A percentile compares a stretch with the other conserved stretches of the same genome.
Evolutionary conservation across 352 stramenopile genomes (phyloP).

Genomic region (Aphanomyces stellatus): DNA sequence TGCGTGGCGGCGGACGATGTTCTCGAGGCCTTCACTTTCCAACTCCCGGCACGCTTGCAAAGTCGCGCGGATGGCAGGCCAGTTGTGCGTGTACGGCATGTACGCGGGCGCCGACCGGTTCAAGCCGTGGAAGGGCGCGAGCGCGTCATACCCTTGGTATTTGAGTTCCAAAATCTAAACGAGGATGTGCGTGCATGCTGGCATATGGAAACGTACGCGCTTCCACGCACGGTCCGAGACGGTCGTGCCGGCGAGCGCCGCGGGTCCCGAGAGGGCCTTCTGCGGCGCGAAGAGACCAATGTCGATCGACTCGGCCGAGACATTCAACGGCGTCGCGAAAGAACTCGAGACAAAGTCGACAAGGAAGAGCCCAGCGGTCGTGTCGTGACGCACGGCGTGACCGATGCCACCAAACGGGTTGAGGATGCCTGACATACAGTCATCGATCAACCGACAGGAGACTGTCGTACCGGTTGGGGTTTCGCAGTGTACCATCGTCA

Average conservation of each 20-base stretch:
- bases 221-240: constrained; percentile 44
- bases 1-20: constrained; percentile 25
- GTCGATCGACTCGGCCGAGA: constrained; percentile 37
- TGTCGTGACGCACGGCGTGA: constrained; percentile 31
- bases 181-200: background rate
- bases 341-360: constrained; percentile 52
- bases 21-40: constrained; percentile 28
- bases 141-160: constrained; percentile 44
- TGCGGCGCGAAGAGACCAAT: constrained; percentile 37
- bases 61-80: constrained; percentile 38
- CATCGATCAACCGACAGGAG: background rate
- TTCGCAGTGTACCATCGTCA: constrained; percentile 48
- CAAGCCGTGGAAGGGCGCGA: constrained; percentile 36
- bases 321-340: constrained; percentile 29
- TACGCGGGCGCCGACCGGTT: constrained; percentile 28
- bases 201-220: constrained; percentile 16
- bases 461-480: constrained; percentile 28
- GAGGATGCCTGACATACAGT: constrained; percentile 23
- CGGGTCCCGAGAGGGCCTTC: constrained; percentile 38
- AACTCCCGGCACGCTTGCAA: constrained; percentile 32
- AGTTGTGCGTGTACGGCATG: constrained; percentile 51
- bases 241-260: constrained; percentile 34
- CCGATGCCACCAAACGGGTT: constrained; percentile 37
- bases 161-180: constrained; percentile 29
- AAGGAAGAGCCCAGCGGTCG: constrained; percentile 41